phyloP scores from a whole-genome alignment of 108 stramenopile genomes.

The Cyclotella cryptica region DNA sequence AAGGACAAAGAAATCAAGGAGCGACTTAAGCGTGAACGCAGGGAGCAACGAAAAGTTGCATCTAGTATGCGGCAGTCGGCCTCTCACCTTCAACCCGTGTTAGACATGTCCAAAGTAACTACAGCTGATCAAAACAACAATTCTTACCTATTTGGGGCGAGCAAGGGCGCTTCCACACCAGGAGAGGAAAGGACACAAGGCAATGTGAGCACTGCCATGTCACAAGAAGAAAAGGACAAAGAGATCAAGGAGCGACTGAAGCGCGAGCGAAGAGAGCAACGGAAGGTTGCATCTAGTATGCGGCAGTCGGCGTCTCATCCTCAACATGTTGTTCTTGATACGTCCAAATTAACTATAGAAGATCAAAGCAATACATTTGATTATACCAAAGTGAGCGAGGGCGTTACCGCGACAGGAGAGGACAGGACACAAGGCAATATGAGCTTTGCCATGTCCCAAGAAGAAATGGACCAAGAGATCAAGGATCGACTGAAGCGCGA shows the following conservation, averaged over 20 bases:
- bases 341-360: too few relatives aligned
- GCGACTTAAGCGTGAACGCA: not conserved
- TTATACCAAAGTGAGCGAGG: too few relatives aligned
- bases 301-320: not conserved
- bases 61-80: not conserved
- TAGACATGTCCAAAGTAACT: not conserved
- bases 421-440: too few relatives aligned
- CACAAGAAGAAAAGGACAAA: constrained; percentile 14
- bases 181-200: too few relatives aligned
- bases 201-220: too few relatives aligned
- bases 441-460: not conserved
- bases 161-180: too few relatives aligned
- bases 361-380: too few relatives aligned
- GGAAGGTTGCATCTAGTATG: not conserved
- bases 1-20: not conserved
- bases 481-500: constrained; percentile 3
- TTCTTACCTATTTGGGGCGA: too few relatives aligned
- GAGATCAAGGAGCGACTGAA: not conserved
- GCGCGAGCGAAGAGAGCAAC: not conserved
- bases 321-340: not conserved
- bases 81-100: not conserved
- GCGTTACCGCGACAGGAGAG: too few relatives aligned
- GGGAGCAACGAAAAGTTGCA: constrained; percentile 1
- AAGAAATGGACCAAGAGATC: constrained; percentile 1
- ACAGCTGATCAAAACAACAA: too few relatives aligned